Evolutionary conservation across 176 grass and related monocot genomes (phyloP), one percentile per base, ranked within the genome.

Genomic region (Musa beccarii): DNA sequence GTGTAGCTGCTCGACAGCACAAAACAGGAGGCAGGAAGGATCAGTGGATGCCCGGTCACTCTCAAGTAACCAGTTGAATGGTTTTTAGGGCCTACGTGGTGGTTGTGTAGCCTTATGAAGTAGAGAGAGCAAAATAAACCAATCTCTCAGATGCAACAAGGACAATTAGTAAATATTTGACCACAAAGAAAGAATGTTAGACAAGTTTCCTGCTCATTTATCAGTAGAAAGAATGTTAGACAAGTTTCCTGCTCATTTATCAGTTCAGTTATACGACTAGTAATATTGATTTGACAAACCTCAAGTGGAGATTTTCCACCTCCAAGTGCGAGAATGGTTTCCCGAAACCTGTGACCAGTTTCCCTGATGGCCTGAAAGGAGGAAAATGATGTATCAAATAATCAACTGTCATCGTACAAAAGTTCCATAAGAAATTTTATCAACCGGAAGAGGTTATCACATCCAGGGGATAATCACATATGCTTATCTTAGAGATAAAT

Each of bases 271-370:
- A 65, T 51, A 1, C 2, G 14, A 20, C 5, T 17, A 52, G 8
- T 52, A 85, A 78, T 12, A 85, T 43, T 6, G 6, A 43, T 80
- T 15, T 76, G 64, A 10, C 63, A 24, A 49, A 85, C 83, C 83
- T 85, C 78, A 24, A 85, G 73, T 11, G 94, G 94, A 69, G 90
- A 66, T 68, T 84, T 90, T 63, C 94, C 94, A 1, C 94, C 94
- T 80, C 94, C 94, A 71, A 98, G 90, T 56, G 94, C 90, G 79
- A 98, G 90, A 87, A 98, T 89, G 69, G 94, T 98, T 53, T 93
- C 90, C 43, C 95, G 84, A 72, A 98, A 98, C 51, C 95, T 80
- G 75, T 83, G 83, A 14, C 95, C 95, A 1, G 90, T 93, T 84
- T 98, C 95, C 77, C 79, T 69, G 8, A 98, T 93, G 16, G 86